Conservation (phyloP, 164 flowering plant species). For the Stephania yunnanensis region DNA sequence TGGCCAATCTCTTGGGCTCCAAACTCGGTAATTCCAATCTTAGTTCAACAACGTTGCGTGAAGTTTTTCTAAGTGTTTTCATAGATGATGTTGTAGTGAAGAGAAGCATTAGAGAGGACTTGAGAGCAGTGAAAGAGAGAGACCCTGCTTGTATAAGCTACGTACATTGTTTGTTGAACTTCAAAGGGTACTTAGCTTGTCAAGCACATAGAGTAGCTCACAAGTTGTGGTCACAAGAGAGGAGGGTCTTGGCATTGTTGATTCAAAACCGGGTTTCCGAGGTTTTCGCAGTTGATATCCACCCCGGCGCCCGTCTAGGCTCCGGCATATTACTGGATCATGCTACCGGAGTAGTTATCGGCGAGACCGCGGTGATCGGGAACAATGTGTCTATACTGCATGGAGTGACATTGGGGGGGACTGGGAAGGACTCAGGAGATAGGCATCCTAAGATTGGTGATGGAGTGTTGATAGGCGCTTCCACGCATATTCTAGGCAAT, state of each 20-base stretch:
- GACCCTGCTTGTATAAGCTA: slow-evolving; percentile 74
- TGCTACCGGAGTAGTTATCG: slow-evolving; percentile 75
- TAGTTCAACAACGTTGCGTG: slow-evolving; percentile 31
- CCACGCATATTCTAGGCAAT: slow-evolving; percentile 63
- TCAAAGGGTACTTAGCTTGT: slow-evolving; percentile 69
- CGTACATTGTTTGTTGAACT: slow-evolving; percentile 63
- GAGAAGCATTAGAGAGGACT: slow-evolving; percentile 37
- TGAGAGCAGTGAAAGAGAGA: slow-evolving; percentile 57
- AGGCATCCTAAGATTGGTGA: slow-evolving; percentile 82
- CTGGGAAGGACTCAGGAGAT: slow-evolving; percentile 65
- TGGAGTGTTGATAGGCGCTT: slow-evolving; percentile 83
- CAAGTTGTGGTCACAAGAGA: slow-evolving; percentile 47
- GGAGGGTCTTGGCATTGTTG: slow-evolving; percentile 43
- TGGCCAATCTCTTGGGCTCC: slow-evolving; percentile 44
- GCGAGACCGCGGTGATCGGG: slow-evolving; percentile 76
- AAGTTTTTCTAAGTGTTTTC: slow-evolving; percentile 37
- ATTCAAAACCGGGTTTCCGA: slow-evolving; percentile 70
- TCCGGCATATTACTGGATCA: slow-evolving; percentile 67
- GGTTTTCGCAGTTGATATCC: slow-evolving; percentile 70
- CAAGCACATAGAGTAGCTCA: slow-evolving; percentile 71
- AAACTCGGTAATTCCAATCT: slow-evolving; percentile 40
- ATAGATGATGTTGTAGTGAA: slow-evolving; percentile 31
- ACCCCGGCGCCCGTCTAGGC: slow-evolving; percentile 77
- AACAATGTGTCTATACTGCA: slow-evolving; percentile 66
- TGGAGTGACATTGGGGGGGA: slow-evolving; percentile 74